Percentiles rank a stretch among this genome's conserved stretches.
phyloP scores from a whole-genome alignment of 345 rosid genomes.

The Murraya paniculata region DNA sequence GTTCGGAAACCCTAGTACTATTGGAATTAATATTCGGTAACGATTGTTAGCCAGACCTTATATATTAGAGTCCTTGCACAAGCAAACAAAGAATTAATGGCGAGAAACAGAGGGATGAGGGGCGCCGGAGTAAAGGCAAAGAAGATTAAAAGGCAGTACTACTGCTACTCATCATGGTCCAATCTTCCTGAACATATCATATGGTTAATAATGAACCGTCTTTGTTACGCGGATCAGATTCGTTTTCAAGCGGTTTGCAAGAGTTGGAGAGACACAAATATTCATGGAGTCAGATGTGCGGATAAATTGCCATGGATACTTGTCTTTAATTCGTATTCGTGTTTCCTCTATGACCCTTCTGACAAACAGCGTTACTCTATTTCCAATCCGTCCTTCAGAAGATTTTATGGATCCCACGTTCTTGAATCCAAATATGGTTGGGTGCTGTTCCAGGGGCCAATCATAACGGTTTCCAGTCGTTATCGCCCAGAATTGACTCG shows the following conservation, averaged over 20 bases:
- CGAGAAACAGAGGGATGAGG: background rate
- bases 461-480: background rate
- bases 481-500: background rate
- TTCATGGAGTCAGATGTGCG: background rate
- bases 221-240: background rate
- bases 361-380: background rate
- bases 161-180: background rate
- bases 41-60: too few species aligned
- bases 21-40: too few species aligned
- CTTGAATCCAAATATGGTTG: background rate
- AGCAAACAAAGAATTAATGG: background rate
- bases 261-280: background rate
- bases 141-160: background rate
- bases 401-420: background rate
- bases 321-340: background rate
- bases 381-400: background rate
- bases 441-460: background rate
- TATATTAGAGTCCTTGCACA: too few species aligned
- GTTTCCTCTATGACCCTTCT: background rate
- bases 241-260: background rate
- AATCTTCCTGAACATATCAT: background rate
- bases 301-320: conserved; percentile 1
- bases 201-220: background rate
- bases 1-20: too few species aligned
- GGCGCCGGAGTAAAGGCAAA: background rate